phyloP scores from a whole-genome alignment of 441 rosid species.

The Codiaeum variegatum region DNA sequence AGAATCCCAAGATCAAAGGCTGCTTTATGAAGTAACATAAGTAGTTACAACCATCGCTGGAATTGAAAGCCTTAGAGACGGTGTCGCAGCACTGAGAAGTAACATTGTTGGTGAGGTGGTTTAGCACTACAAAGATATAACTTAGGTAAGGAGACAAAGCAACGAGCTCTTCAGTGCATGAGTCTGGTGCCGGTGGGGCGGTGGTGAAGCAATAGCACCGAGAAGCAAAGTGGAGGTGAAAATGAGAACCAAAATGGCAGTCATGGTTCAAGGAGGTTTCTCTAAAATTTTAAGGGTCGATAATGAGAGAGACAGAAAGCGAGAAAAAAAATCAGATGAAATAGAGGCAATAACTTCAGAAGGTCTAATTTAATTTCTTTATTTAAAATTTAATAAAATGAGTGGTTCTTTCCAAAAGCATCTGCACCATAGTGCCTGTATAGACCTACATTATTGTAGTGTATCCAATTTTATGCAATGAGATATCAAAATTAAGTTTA shows the following conservation, averaged over 20 bases:
- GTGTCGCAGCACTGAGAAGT: constrained; percentile 58
- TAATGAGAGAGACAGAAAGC: too few species aligned
- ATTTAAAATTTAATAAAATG: too few species aligned
- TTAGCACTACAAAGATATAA: constrained; percentile 58
- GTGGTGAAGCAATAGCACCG: constrained; percentile 15
- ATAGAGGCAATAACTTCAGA: too few species aligned
- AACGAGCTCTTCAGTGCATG: constrained; percentile 52
- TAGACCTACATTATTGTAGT: too few species aligned
- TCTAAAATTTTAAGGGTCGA: too few species aligned
- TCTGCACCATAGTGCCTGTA: too few species aligned
- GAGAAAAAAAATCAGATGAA: too few species aligned
- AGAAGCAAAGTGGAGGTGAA: constrained; percentile 22
- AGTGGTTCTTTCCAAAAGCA: too few species aligned
- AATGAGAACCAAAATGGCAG: constrained; percentile 19
- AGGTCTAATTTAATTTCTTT: too few species aligned
- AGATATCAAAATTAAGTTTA: too few species aligned
- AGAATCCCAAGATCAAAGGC: constrained; percentile 71
- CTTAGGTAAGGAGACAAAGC: constrained; percentile 73
- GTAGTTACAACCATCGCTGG: constrained; percentile 42
- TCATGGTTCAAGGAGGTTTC: constrained; percentile 11
- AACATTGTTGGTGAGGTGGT: constrained; percentile 37
- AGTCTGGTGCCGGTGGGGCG: constrained; percentile 7
- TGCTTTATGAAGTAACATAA: constrained; percentile 63
- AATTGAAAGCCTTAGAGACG: constrained; percentile 34
- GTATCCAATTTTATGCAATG: too few species aligned